Evolutionary conservation across 176 grass and related monocot species (phyloP), one percentile per base, ranked within the genome.

Genomic region (Oryza nivara): DNA sequence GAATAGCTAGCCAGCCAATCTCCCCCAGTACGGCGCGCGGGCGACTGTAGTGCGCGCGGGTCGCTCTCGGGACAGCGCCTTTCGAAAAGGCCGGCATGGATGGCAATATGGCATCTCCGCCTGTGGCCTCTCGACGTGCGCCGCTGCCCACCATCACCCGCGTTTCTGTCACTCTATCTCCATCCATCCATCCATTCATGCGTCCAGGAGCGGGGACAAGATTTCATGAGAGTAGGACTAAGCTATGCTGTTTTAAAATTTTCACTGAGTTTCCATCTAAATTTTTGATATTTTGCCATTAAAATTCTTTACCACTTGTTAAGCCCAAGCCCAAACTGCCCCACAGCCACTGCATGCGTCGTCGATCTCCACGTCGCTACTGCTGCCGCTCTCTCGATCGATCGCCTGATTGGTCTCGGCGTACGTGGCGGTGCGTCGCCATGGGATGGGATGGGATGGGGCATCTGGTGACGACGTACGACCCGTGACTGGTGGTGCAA

Each of bases 61-160:
- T 80, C 70, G 58, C 70, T 80, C 2, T 74, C 77, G 7, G n/a
- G 11, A 11, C 10, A 23, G 40, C 7, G 81, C 28, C 81, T 75
- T 75, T 83, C 43, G 32, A 22, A 75, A 81, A 80, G 56, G n/a
- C n/a, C n/a, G 56, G 77, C 52, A 46, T 5, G 52, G 48, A n/a
- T 4, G 12, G 10, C 28, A 30, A 26, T 19, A 23, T 14, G 68
- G 77, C 70, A 86, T 86, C 77, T 68, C 34, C 9, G 46, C 2
- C 70, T 77, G 77, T 86, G 85, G 70, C 85, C 85, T 75, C 85
- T 44, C 70, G 26, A 74, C 77, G 84, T 86, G 84, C 70, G 69
- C 60, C 60, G 20, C 61, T 19, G 19, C 26, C 6, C 48, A 5
- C 58, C 9, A 11, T 6, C 47, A 4, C 34, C 26, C 75, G 23